Percentiles rank a stretch among this genome's conserved stretches.
Evolutionary conservation across 805 yeast species (phyloP).

Genomic region (Candida ponderosae): DNA sequence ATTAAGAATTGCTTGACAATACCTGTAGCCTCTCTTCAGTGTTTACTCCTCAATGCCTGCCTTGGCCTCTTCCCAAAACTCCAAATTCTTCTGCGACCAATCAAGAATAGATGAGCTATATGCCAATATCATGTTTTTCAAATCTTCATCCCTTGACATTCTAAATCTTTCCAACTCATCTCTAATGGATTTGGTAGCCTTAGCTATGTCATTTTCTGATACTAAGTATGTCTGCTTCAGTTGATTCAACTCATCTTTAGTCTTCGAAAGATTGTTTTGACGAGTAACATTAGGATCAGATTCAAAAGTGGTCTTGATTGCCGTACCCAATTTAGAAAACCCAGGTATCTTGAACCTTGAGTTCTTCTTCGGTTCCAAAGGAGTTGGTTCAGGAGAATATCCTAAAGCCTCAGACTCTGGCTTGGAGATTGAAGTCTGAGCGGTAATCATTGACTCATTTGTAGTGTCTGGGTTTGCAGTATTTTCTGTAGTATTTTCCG

Average conservation of each 20-base stretch:
- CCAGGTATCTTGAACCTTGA: conserved; percentile 47
- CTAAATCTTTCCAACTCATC: conserved; percentile 38
- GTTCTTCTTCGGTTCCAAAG: conserved; percentile 18
- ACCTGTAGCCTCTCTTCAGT: too few relatives aligned
- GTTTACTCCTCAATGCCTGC: conserved; percentile 1
- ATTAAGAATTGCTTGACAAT: too few relatives aligned
- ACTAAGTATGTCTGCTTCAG: conserved; percentile 43
- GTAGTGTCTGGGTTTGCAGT: too few relatives aligned
- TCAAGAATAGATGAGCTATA: conserved; percentile 49
- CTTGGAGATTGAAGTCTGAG: too few relatives aligned
- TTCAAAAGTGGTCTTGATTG: conserved; percentile 55
- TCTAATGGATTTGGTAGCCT: conserved; percentile 36
- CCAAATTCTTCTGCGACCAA: conserved; percentile 64
- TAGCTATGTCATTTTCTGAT: conserved; percentile 44
- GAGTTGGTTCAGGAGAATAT: conserved; percentile 9
- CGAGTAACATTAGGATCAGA: conserved; percentile 61
- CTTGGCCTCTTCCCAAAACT: conserved; percentile 60
- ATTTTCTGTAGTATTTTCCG: too few relatives aligned
- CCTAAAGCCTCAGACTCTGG: too few relatives aligned
- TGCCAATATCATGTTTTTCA: conserved; percentile 41
- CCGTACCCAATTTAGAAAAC: conserved; percentile 39
- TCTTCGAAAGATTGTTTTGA: conserved; percentile 38
- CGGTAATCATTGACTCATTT: too few relatives aligned
- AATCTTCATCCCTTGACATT: conserved; percentile 38
- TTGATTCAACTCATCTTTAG: conserved; percentile 35